These are phyloP conservation scores for Chenopodium album DNA, from an alignment of 148 eudicot species.

Conservation along the genomic window DNA sequence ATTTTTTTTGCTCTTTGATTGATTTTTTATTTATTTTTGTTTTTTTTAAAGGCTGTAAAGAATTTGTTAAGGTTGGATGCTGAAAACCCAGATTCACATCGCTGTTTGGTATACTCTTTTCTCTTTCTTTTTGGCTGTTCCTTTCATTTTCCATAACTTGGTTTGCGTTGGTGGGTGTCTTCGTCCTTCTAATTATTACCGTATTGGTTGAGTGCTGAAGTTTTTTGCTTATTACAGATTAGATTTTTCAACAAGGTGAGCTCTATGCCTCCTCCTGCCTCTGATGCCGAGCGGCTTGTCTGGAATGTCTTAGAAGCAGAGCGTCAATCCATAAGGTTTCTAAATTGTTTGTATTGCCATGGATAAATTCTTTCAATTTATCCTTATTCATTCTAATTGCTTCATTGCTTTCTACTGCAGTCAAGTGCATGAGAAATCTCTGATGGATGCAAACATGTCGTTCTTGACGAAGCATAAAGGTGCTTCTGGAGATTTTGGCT, in stretches of 20 bases:
- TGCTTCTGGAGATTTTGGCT: conserved; percentile 19
- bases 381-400: conserved; percentile 3
- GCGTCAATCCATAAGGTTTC: conserved; percentile 70
- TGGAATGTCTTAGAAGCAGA: conserved; percentile 88
- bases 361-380: background rate
- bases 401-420: conserved; percentile 33
- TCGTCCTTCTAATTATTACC: background rate
- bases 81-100: conserved; percentile 76
- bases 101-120: conserved; percentile 71
- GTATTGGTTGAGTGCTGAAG: conserved; percentile 2
- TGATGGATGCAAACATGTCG: conserved; percentile 63
- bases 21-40: conserved; percentile 10
- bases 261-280: conserved; percentile 74
- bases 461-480: conserved; percentile 86
- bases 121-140: background rate
- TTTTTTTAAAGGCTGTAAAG: conserved; percentile 72
- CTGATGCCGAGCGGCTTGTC: conserved; percentile 72
- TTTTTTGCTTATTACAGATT: conserved; percentile 49
- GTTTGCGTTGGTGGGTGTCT: background rate
- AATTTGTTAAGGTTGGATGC: conserved; percentile 81
- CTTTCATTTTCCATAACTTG: background rate
- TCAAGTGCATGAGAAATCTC: conserved; percentile 73
- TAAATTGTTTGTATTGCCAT: background rate
- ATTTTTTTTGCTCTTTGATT: conserved; percentile 2
- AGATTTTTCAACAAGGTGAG: conserved; percentile 71